These are phyloP conservation scores for Talaromyces proteolyticus DNA, from an alignment of 495 filamentous ascomycete genomes.

Conservation along the genomic window DNA sequence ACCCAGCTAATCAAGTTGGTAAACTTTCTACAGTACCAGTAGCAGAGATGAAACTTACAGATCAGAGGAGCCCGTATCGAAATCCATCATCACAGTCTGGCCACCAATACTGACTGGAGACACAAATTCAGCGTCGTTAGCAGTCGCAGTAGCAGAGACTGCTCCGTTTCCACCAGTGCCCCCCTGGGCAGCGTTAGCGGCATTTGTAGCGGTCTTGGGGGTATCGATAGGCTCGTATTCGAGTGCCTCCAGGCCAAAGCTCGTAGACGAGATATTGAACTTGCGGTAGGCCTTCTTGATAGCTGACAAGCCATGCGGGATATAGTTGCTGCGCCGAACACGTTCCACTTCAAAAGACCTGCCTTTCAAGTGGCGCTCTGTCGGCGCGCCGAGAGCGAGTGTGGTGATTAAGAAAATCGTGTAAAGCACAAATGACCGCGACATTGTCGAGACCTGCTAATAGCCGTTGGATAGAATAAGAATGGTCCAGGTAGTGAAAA, in stretches of 20 bases:
- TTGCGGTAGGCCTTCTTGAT: constrained; percentile 60
- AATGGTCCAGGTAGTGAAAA: no score
- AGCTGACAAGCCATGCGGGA: constrained; percentile 48
- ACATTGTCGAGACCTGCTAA: no score
- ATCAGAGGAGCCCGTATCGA: constrained; percentile 81
- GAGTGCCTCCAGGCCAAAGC: constrained; percentile 21
- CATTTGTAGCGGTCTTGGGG: constrained; percentile 11
- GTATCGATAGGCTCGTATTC: constrained; percentile 29
- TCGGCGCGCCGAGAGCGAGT: constrained; percentile 28
- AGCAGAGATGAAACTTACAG: constrained; percentile 68
- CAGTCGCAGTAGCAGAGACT: constrained; percentile 55
- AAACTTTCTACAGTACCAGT: no score
- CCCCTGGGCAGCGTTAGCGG: constrained; percentile 12
- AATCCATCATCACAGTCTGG: constrained; percentile 67
- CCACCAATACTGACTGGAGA: constrained; percentile 67
- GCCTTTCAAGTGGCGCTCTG: constrained; percentile 16
- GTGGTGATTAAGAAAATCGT: not conserved
- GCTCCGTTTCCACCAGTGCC: constrained; percentile 31
- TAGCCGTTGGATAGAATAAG: no score
- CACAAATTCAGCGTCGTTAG: constrained; percentile 63
- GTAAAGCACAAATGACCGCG: not conserved
- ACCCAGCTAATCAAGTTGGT: constrained; percentile 57
- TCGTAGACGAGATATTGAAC: constrained; percentile 41
- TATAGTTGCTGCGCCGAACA: constrained; percentile 45
- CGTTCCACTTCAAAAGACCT: constrained; percentile 56